Conservation (phyloP, 2,329 filamentous ascomycete genomes). For the Colletotrichum godetiae region DNA sequence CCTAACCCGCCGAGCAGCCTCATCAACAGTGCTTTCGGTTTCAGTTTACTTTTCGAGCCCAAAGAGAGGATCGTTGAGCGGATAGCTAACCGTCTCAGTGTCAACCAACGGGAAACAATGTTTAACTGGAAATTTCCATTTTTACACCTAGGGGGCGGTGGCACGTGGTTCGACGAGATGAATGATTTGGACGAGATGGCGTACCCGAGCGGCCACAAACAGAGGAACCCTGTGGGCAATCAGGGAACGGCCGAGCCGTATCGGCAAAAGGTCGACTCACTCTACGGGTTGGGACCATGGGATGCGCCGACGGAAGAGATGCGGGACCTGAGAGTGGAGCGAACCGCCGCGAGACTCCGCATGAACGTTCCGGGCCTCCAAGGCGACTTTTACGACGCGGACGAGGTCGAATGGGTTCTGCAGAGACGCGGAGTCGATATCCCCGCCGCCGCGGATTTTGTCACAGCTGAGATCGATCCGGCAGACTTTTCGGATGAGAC, state of each 20-base stretch:
- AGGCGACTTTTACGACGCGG: slow-evolving; percentile 80
- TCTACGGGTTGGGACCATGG: slow-evolving; percentile 59
- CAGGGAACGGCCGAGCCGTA: slow-evolving; percentile 45
- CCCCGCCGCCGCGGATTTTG: slow-evolving; percentile 68
- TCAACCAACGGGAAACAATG: slow-evolving; percentile 55
- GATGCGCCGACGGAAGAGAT: slow-evolving; percentile 49
- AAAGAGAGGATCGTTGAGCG: slow-evolving; percentile 59
- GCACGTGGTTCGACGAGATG: slow-evolving; percentile 66
- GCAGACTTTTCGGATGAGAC: slow-evolving; percentile 46
- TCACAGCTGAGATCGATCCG: slow-evolving; percentile 67
- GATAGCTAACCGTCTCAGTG: slow-evolving; percentile 47
- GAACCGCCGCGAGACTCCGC: slow-evolving; percentile 52
- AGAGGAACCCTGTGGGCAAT: slow-evolving; percentile 47
- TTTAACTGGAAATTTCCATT: slow-evolving; percentile 71
- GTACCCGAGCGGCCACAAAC: neutral
- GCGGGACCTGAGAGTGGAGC: slow-evolving; percentile 55
- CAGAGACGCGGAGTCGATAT: slow-evolving; percentile 72
- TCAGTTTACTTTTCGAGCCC: slow-evolving; percentile 72
- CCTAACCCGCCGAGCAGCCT: slow-evolving; percentile 58
- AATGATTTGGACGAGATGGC: neutral
- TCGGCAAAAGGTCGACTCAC: slow-evolving; percentile 46
- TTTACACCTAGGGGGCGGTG: slow-evolving; percentile 74
- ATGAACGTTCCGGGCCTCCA: slow-evolving; percentile 72
- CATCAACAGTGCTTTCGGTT: slow-evolving; percentile 73
- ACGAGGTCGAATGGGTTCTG: slow-evolving; percentile 82